Evolutionary conservation across 192 early-diverging fungal genomes (phyloP).

Genomic region (Cladochytrium replicatum): DNA sequence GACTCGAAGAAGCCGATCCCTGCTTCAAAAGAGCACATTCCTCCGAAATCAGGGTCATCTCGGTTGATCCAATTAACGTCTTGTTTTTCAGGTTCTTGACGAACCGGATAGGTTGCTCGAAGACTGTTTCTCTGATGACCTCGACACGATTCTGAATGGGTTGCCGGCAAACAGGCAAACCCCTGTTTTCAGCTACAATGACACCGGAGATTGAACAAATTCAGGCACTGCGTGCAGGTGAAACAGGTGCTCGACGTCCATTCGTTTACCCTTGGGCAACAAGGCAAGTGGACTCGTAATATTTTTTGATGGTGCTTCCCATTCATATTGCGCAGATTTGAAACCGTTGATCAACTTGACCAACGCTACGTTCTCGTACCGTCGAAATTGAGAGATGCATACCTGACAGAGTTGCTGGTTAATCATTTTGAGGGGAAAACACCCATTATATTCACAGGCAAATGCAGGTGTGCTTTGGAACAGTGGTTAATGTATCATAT

Average conservation of each 20-base stretch:
- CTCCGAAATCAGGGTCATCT: no score
- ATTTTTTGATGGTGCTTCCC: background rate
- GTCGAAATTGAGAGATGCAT: conserved; percentile 79
- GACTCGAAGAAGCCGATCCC: no score
- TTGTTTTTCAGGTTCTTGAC: conserved; percentile 56
- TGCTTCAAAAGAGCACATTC: no score
- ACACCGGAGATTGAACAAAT: conserved; percentile 76
- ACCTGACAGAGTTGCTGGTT: conserved; percentile 74
- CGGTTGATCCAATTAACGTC: no score
- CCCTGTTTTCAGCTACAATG: conserved; percentile 93
- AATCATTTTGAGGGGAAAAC: conserved; percentile 65
- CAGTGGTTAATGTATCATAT: no score
- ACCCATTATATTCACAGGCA: conserved; percentile 92
- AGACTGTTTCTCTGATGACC: conserved; percentile 72
- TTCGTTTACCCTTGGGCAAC: conserved; percentile 39
- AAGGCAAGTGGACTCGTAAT: conserved; percentile 15
- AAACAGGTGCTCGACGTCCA: conserved; percentile 15
- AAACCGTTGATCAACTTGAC: conserved; percentile 75
- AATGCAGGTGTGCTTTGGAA: no score
- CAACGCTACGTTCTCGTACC: conserved; percentile 92
- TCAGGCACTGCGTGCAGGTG: conserved; percentile 8
- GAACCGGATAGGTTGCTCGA: conserved; percentile 90
- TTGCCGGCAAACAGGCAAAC: conserved; percentile 85
- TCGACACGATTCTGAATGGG: conserved; percentile 63
- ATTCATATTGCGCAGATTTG: conserved; percentile 22